Conservation (phyloP, 345 rosid genomes). For the Eutrema heterophyllum region DNA sequence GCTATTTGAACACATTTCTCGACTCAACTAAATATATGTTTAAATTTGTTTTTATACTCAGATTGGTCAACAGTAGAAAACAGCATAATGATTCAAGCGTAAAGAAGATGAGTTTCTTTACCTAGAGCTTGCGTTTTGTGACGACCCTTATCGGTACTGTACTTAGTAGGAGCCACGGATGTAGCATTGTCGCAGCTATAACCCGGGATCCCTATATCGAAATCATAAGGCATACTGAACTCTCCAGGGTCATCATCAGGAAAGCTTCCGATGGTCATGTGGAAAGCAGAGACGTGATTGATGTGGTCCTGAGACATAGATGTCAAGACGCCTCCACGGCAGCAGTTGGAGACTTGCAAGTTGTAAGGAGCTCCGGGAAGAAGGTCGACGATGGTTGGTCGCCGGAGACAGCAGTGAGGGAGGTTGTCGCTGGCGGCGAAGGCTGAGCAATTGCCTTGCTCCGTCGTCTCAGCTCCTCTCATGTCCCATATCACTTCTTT, state of each 20-base stretch:
- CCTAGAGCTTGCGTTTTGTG: conserved; percentile 76
- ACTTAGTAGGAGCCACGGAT: conserved; percentile 46
- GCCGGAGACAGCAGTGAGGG: conserved; percentile 68
- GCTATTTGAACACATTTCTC: too few relatives aligned
- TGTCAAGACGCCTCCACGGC: conserved; percentile 68
- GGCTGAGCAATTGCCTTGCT: conserved; percentile 75
- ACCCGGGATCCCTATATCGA: conserved; percentile 60
- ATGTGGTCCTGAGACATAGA: conserved; percentile 56
- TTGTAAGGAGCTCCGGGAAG: conserved; percentile 62
- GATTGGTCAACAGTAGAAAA: background rate
- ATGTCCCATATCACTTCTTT: conserved; percentile 69
- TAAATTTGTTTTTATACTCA: too few relatives aligned
- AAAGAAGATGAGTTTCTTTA: background rate
- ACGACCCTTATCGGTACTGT: conserved; percentile 46
- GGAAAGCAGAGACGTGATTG: conserved; percentile 42
- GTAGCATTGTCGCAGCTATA: conserved; percentile 49
- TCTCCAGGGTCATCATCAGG: background rate
- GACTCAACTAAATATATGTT: too few relatives aligned
- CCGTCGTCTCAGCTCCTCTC: conserved; percentile 77
- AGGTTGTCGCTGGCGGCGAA: conserved; percentile 33
- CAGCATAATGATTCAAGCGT: background rate
- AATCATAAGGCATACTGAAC: conserved; percentile 50
- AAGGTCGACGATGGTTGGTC: conserved; percentile 65
- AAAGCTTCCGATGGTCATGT: conserved; percentile 39
- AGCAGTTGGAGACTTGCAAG: conserved; percentile 55